phyloP scores from a whole-genome alignment of 1,139 yeast species.

The Scheffersomyces titani region DNA sequence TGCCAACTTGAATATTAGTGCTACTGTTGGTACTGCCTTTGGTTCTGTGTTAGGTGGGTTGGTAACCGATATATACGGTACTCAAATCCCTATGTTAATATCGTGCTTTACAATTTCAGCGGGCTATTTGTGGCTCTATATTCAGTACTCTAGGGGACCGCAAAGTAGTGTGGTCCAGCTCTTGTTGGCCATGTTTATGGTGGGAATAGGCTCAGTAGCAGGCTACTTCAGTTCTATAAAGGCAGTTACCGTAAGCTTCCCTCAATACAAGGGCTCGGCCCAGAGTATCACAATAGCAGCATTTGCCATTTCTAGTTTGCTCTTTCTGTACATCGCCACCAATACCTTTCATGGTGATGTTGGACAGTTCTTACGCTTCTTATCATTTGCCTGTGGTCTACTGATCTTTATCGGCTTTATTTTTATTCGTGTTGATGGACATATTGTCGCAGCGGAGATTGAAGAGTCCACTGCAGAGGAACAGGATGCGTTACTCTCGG shows the following conservation, averaged over 20 bases:
- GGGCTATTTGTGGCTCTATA: conserved; percentile 32
- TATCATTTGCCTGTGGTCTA: conserved; percentile 24
- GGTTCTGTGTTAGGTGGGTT: conserved; percentile 35
- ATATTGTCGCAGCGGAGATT: conserved; percentile 12
- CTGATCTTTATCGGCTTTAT: conserved; percentile 30
- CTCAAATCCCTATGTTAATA: conserved; percentile 33
- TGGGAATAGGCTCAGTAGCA: conserved; percentile 35
- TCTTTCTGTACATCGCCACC: conserved; percentile 26
- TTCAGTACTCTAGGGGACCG: conserved; percentile 20
- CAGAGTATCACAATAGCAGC: conserved; percentile 40
- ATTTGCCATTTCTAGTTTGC: conserved; percentile 37
- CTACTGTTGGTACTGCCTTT: conserved; percentile 33
- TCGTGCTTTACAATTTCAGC: conserved; percentile 23
- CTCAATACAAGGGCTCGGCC: conserved; percentile 33
- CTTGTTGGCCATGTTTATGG: conserved; percentile 29
- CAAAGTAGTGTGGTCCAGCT: conserved; percentile 16
- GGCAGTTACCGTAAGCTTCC: conserved; percentile 35
- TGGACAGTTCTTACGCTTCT: conserved; percentile 23
- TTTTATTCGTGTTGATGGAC: conserved; percentile 33
- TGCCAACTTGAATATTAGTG: conserved; percentile 31
- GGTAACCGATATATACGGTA: conserved; percentile 34
- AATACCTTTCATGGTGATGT: conserved; percentile 23
- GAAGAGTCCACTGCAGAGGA: not conserved
- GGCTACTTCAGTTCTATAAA: conserved; percentile 38
- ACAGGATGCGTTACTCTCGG: not conserved